These are phyloP conservation scores for Calocybe cyanea DNA, from an alignment of 768 basidiomycete genomes.

Conservation along the genomic window DNA sequence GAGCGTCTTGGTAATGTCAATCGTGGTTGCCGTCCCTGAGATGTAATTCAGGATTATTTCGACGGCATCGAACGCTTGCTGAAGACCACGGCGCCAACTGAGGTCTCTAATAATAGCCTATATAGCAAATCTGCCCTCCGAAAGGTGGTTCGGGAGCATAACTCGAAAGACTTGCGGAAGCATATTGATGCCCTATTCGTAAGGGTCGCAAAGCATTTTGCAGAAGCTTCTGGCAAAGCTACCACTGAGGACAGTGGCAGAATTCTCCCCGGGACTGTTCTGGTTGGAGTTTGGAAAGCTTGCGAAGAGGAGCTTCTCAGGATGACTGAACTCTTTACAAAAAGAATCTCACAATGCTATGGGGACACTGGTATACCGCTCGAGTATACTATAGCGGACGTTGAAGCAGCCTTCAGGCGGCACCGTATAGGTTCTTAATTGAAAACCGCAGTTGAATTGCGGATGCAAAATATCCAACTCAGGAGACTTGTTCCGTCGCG, in stretches of 20 bases:
- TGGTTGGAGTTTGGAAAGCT: conserved; percentile 87
- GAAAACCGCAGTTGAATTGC: background rate
- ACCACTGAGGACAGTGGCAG: conserved; percentile 53
- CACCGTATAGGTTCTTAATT: conserved; percentile 37
- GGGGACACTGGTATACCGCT: conserved; percentile 64
- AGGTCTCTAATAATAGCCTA: conserved; percentile 68
- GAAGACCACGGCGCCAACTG: conserved; percentile 71
- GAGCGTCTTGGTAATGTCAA: conserved; percentile 22
- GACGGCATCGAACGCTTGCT: conserved; percentile 88
- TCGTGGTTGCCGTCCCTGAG: background rate
- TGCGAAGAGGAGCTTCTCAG: conserved; percentile 81
- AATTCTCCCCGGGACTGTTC: conserved; percentile 57
- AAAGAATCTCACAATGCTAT: conserved; percentile 76
- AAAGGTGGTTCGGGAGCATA: conserved; percentile 82
- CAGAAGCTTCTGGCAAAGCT: conserved; percentile 69
- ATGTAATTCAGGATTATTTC: conserved; percentile 75
- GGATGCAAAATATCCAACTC: too few relatives aligned
- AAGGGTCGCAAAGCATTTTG: conserved; percentile 95
- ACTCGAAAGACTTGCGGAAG: conserved; percentile 86
- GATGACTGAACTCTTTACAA: conserved; percentile 66
- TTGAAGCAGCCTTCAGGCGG: conserved; percentile 74
- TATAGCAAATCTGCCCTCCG: conserved; percentile 80
- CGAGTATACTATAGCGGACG: conserved; percentile 72
- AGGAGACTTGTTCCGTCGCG: too few relatives aligned
- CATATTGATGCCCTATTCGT: conserved; percentile 82